These are phyloP conservation scores for Andrographis paniculata DNA, from an alignment of 305 asterid genomes.

Conservation along the genomic window DNA sequence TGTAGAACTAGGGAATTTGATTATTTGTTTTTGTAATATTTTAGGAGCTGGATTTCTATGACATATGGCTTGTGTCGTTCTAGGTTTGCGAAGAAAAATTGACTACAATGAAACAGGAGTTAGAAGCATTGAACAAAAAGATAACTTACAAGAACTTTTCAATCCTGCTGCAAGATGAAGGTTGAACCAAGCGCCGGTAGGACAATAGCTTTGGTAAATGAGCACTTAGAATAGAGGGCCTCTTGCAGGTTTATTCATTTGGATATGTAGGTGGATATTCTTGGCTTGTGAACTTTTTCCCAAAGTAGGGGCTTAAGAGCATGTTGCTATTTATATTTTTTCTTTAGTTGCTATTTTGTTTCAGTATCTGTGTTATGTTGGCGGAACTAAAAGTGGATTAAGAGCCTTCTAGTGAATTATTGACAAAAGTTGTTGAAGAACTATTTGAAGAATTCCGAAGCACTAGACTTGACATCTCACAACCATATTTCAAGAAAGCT, in stretches of 20 bases:
- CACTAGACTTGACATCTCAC: conserved; percentile 47
- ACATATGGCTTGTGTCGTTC: conserved; percentile 14
- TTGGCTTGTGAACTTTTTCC: conserved; percentile 15
- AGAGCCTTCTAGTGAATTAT: conserved; percentile 40
- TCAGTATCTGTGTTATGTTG: conserved; percentile 1
- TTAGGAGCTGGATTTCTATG: not conserved
- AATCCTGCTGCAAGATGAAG: conserved; percentile 44
- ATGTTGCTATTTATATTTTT: too few relatives aligned
- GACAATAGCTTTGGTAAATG: conserved; percentile 42
- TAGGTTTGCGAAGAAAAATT: conserved; percentile 44
- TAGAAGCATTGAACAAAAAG: conserved; percentile 47
- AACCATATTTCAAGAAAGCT: conserved; percentile 66
- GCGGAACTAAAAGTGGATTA: conserved; percentile 6
- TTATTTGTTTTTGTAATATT: too few relatives aligned
- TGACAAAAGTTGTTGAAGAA: conserved; percentile 69
- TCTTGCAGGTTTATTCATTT: conserved; percentile 40
- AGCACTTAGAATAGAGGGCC: conserved; percentile 48
- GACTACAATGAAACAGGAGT: conserved; percentile 46
- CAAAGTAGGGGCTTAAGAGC: conserved; percentile 13
- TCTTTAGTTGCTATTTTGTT: not conserved
- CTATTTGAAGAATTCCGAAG: conserved; percentile 59
- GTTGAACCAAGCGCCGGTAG: conserved; percentile 40
- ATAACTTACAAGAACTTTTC: conserved; percentile 43
- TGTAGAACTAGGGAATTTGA: too few relatives aligned
- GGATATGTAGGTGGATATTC: conserved; percentile 61